These are phyloP conservation scores for Acanthamoeba rhysodes DNA, from an alignment of 208 protist genomes.

Conservation along the genomic window DNA sequence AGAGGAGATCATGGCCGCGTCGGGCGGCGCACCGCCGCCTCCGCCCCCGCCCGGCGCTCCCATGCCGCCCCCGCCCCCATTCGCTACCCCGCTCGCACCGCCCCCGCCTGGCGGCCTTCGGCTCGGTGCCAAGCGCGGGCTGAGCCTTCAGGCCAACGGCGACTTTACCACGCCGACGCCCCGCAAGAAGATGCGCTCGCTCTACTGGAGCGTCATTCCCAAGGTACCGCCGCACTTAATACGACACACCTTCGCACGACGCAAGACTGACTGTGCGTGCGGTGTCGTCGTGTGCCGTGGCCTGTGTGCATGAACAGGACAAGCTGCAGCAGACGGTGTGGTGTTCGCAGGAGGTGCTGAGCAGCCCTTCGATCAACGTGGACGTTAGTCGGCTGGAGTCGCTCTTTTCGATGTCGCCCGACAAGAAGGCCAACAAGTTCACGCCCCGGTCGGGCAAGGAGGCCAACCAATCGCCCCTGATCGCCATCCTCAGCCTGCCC, in stretches of 20 bases:
- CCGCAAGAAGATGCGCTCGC: conserved; percentile 59
- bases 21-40: not conserved
- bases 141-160: not conserved
- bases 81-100: not conserved
- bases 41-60: not conserved
- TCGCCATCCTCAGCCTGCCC: conserved; percentile 13
- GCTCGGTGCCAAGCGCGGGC: not conserved
- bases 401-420: conserved; percentile 61
- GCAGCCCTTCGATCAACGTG: conserved; percentile 43
- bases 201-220: conserved; percentile 62
- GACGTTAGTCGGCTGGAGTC: conserved; percentile 10
- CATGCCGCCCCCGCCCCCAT: not conserved
- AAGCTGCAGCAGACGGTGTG: conserved; percentile 47
- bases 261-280: too few relatives aligned
- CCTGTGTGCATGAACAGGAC: not conserved
- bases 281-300: not conserved
- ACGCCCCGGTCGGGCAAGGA: conserved; percentile 26
- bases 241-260: too few relatives aligned
- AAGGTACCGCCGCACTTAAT: not conserved
- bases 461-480: conserved; percentile 18
- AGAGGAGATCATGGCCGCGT: conserved; percentile 1
- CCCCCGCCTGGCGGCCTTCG: not conserved
- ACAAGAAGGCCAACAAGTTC: conserved; percentile 2
- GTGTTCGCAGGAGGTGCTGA: conserved; percentile 15
- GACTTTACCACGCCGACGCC: not conserved